Conservation (phyloP, 306 rosid genomes). For the Mucuna pruriens region DNA sequence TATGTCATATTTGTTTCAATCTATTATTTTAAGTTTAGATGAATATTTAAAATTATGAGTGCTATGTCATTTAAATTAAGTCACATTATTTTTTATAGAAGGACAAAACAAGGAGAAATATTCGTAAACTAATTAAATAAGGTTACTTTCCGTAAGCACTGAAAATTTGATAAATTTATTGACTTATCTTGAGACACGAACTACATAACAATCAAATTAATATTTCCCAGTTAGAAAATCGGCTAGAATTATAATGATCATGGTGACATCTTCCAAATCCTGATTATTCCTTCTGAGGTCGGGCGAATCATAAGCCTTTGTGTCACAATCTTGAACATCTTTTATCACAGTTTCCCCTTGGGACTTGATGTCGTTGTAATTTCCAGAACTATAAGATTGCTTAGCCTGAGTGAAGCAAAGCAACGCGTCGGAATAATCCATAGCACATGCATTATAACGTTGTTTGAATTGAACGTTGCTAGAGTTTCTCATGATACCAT, state of each 20-base stretch:
- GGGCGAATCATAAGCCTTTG: slow-evolving; percentile 2
- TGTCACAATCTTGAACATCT: slow-evolving; percentile 16
- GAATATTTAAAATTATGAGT: too few species aligned
- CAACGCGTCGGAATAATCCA: neutral
- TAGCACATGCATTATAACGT: neutral
- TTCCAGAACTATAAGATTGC: neutral
- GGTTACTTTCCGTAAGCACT: too few species aligned
- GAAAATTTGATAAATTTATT: too few species aligned
- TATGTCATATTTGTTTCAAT: too few species aligned
- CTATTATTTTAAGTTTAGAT: too few species aligned
- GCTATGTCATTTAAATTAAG: too few species aligned
- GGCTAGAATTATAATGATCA: neutral
- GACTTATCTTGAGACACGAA: neutral
- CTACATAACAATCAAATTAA: neutral
- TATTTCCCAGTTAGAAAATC: neutral
- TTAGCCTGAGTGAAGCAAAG: neutral
- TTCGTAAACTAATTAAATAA: too few species aligned
- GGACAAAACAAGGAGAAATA: too few species aligned
- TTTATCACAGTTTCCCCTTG: neutral
- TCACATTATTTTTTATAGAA: too few species aligned
- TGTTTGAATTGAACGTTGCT: neutral
- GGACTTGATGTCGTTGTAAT: neutral
- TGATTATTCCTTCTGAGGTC: neutral
- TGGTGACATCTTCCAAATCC: slow-evolving; percentile 13
- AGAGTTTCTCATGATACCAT: neutral